Evolutionary conservation across 768 basidiomycete species (phyloP), one percentile per base, ranked within the genome.

Genomic region (Naganishia vaughanmartiniae): DNA sequence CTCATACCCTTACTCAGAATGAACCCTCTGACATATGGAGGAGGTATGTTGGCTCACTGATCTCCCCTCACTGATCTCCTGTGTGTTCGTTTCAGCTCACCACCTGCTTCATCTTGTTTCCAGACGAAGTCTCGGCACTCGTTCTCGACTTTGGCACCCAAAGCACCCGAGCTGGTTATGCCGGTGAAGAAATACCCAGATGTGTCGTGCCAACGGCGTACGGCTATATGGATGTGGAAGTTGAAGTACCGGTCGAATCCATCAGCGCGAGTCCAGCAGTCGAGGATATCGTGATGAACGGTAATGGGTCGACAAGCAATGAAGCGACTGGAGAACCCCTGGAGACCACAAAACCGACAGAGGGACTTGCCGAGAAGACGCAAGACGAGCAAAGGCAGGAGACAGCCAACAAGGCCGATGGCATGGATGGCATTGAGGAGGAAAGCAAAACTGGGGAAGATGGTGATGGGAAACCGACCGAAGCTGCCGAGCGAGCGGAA

Each of bases 101-200:
- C 5, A 42, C 42, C 14, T 42, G 42, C 42, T 42, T 42, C 42
- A 42, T 36, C 24, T 17, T 65, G 30, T 45, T 19, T 39, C 15
- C 71, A 96, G 94, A 97, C 79, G 94, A 97, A 83, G 93, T 98
- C n/a, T 90, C 93, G 42, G 96, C 95, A 34, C 84, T 98, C 65
- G 96, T 98, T 28, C 84, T 99, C 45, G 96, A 99, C 83, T 90
- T 98, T 78, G 96, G 96, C 33, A 85, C 90, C 14, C 89, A 90
- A 30, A 90, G 92, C 11, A 83, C 94, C 66, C 89, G 96, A 79
- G 92, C 93, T 14, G 96, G 96, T 66, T 96, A 98, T 81, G 95
- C 96, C 14, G 96, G 96, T 55, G 95, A 98, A 82, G 96, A 98
- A 77, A 87, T 90, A 14, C 96, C 96, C 21, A 92, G 92, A 82